Evolutionary conservation across 2,329 filamentous ascomycete genomes (phyloP).

Genomic region (Apiospora koreana): DNA sequence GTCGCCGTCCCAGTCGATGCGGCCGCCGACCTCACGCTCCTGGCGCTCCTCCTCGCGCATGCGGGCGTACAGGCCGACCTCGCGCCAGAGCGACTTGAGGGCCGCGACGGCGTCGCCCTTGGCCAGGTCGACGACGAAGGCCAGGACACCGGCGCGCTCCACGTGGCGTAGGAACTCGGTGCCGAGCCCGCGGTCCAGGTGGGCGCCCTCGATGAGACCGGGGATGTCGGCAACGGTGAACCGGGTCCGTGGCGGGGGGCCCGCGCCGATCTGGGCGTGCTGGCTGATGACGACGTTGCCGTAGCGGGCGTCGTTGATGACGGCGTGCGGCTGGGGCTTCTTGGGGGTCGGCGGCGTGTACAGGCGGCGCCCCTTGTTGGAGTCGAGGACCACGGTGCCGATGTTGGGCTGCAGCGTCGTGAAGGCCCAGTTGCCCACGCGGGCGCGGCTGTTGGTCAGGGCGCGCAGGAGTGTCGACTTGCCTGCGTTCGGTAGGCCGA

Average conservation of each 20-base stretch:
- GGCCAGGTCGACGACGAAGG: constrained; percentile 87
- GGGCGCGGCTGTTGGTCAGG: constrained; percentile 83
- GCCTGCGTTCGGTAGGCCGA: constrained; percentile 92
- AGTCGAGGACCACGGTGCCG: constrained; percentile 90
- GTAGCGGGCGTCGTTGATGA: constrained; percentile 30
- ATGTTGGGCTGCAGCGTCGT: constrained; percentile 95
- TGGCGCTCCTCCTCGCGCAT: constrained; percentile 73
- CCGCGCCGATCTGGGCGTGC: constrained; percentile 23
- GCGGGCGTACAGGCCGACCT: constrained; percentile 85
- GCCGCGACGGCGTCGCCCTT: constrained; percentile 78
- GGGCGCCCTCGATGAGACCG: constrained; percentile 87
- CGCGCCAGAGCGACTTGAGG: constrained; percentile 82
- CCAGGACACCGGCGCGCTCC: constrained; percentile 87
- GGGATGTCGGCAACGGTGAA: constrained; percentile 97
- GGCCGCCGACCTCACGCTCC: constrained; percentile 59
- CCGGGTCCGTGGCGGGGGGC: constrained; percentile 63
- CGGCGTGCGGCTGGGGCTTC: constrained; percentile 40
- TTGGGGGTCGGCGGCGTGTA: constrained; percentile 36
- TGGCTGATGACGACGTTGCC: constrained; percentile 31
- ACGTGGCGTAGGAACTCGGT: constrained; percentile 92
- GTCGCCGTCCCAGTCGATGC: constrained; percentile 60
- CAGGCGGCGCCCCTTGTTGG: constrained; percentile 74
- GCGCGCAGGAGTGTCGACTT: constrained; percentile 91
- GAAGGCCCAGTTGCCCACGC: constrained; percentile 94
- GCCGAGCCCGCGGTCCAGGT: constrained; percentile 87